Conservation (phyloP, 73 alveolate species). For the Paramecium sexaurelia region DNA sequence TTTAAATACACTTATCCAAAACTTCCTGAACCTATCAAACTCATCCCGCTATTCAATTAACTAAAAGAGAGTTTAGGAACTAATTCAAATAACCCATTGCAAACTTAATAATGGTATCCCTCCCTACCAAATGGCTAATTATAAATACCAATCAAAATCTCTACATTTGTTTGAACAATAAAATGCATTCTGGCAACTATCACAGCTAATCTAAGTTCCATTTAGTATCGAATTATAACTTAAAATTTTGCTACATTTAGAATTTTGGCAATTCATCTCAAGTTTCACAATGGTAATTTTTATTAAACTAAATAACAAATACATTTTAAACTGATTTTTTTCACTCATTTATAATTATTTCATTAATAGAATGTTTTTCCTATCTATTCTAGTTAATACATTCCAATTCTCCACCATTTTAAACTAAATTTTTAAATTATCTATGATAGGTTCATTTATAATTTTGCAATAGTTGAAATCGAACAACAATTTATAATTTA, state of each 20-base stretch:
- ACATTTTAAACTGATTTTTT: background rate
- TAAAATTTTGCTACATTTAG: background rate
- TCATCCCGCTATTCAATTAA: background rate
- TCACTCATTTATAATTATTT: background rate
- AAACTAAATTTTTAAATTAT: background rate
- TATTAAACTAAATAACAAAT: background rate
- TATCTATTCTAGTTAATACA: background rate
- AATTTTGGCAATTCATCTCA: background rate
- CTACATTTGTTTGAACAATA: background rate
- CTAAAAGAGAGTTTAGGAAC: slow-evolving; percentile 8
- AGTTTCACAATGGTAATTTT: background rate
- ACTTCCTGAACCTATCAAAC: slow-evolving; percentile 1
- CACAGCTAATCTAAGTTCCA: background rate
- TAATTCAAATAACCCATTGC: background rate
- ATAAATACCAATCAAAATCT: slow-evolving; percentile 20
- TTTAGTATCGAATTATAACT: background rate
- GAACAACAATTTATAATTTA: too few species aligned
- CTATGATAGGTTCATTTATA: too few species aligned
- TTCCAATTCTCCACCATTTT: background rate
- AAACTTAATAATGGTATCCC: slow-evolving; percentile 7
- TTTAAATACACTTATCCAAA: slow-evolving; percentile 22
- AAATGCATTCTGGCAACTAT: background rate
- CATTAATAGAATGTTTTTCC: background rate
- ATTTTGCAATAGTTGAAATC: too few species aligned
- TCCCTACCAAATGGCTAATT: background rate